Conservation (phyloP, 164 flowering plant species). For the Brasenia schreberi region DNA sequence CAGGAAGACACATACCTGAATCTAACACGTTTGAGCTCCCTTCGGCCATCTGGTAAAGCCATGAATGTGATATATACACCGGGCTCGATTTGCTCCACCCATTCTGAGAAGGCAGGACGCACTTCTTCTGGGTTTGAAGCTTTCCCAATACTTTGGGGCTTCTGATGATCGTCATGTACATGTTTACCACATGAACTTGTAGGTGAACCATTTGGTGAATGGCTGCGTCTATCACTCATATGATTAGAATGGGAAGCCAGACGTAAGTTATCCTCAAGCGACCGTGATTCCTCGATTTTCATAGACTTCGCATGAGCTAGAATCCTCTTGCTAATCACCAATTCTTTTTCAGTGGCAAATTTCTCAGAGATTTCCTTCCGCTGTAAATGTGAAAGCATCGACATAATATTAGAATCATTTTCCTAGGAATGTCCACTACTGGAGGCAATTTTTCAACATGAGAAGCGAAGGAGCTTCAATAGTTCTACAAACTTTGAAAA, state of each 20-base stretch:
- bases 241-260: not conserved
- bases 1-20: slow-evolving; percentile 40
- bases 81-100: slow-evolving; percentile 60
- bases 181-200: not conserved
- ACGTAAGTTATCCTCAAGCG: not conserved
- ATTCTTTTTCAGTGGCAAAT: slow-evolving; percentile 14
- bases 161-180: not conserved
- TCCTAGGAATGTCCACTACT: not conserved
- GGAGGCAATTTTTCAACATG: too few relatives aligned
- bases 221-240: not conserved
- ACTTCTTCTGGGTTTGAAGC: slow-evolving; percentile 16
- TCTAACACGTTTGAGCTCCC: slow-evolving; percentile 53
- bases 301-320: not conserved
- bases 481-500: too few relatives aligned
- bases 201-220: not conserved
- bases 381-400: slow-evolving; percentile 16
- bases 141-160: not conserved
- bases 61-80: slow-evolving; percentile 60
- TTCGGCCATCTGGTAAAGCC: slow-evolving; percentile 37
- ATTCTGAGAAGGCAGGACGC: slow-evolving; percentile 4
- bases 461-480: too few relatives aligned
- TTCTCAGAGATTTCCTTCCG: slow-evolving; percentile 33
- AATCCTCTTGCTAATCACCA: not conserved
- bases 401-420: not conserved
- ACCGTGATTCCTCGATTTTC: not conserved